A percentile compares a stretch with the other conserved stretches of the same genome.
phyloP scores from a whole-genome alignment of 495 filamentous ascomycete genomes.

The Aspergillus leporis region DNA sequence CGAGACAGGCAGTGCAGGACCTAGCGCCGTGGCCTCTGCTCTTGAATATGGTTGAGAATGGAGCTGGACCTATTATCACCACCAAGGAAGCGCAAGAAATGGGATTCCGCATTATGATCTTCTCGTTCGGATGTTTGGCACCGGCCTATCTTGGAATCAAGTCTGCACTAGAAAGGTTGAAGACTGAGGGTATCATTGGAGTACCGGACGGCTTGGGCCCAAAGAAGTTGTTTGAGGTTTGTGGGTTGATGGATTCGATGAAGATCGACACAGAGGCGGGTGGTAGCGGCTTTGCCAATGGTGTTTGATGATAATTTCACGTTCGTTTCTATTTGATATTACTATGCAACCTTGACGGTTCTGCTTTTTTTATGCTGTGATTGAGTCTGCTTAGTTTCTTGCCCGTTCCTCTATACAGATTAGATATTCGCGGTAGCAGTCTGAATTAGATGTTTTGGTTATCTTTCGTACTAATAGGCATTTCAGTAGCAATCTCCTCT shows the following conservation, averaged over 20 bases:
- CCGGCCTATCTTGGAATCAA: conserved; percentile 56
- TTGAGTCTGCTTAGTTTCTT: neutral
- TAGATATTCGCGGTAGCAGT: neutral
- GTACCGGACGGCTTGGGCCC: conserved; percentile 48
- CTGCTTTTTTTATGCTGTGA: too few species aligned
- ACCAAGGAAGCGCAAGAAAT: conserved; percentile 57
- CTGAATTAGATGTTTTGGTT: too few species aligned
- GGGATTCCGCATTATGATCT: conserved; percentile 66
- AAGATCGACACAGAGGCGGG: conserved; percentile 57
- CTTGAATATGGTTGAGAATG: conserved; percentile 65
- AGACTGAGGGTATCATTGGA: conserved; percentile 49
- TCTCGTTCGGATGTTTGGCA: conserved; percentile 52
- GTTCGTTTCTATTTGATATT: conserved; percentile 11
- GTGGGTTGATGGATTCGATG: conserved; percentile 59
- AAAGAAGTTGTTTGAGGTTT: conserved; percentile 55
- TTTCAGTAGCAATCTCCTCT: too few species aligned
- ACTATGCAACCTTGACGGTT: conserved; percentile 1
- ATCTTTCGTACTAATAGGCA: too few species aligned
- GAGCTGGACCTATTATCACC: conserved; percentile 57
- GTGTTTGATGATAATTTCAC: conserved; percentile 31
- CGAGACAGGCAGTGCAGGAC: conserved; percentile 50
- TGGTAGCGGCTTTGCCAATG: conserved; percentile 46
- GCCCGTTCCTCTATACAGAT: neutral
- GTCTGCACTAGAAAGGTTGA: conserved; percentile 44
- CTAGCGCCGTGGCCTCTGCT: conserved; percentile 59